Evolutionary conservation across 306 rosid species (phyloP).

Genomic region (Quercus dentata): DNA sequence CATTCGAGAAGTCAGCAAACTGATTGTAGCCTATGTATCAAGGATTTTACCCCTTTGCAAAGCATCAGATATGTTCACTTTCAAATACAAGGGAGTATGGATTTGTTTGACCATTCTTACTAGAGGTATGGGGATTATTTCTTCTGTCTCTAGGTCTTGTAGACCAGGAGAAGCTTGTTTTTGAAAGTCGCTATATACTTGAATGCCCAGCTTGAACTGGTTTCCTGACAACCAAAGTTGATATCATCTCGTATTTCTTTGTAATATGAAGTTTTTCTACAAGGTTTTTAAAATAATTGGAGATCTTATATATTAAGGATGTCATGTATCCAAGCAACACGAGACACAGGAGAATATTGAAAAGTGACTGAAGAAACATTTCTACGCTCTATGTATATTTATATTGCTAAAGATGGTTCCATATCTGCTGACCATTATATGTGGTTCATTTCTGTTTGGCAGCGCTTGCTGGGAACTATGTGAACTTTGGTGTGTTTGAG

Average conservation of each 20-base stretch:
- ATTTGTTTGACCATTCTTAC: conserved; percentile 71
- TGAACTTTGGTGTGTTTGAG: conserved; percentile 90
- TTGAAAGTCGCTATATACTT: background rate
- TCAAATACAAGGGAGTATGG: conserved; percentile 87
- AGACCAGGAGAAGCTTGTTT: background rate
- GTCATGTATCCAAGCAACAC: background rate
- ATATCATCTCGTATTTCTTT: too few species aligned
- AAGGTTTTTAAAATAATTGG: too few species aligned
- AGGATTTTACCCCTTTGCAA: too few species aligned
- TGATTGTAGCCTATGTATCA: too few species aligned
- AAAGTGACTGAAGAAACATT: conserved; percentile 1
- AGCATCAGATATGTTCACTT: conserved; percentile 55
- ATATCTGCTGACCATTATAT: background rate
- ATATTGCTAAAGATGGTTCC: too few species aligned
- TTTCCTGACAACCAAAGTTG: too few species aligned
- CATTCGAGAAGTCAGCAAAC: too few species aligned
- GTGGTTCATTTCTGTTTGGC: conserved; percentile 23
- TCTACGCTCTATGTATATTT: background rate
- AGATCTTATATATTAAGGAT: too few species aligned
- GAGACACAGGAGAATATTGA: conserved; percentile 5
- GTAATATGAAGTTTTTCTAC: too few species aligned
- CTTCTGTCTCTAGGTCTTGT: background rate
- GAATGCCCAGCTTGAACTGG: too few species aligned
- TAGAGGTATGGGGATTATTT: conserved; percentile 50
- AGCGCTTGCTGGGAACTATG: conserved; percentile 86